Conservation (phyloP, 2,329 filamentous ascomycete genomes). For the Bipolaris victoriae region DNA sequence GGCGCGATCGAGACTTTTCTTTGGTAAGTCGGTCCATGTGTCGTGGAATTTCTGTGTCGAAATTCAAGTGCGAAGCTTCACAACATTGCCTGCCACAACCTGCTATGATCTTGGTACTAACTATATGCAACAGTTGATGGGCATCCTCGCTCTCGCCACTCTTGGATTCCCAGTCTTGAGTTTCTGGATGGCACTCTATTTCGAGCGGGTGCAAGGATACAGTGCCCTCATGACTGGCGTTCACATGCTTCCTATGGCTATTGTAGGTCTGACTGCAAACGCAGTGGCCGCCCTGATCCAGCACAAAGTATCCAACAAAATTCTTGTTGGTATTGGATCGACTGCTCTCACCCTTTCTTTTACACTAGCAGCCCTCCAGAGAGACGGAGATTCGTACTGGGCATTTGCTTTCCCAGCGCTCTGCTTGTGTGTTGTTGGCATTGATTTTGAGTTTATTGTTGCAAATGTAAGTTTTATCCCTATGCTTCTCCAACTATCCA, state of each 20-base stretch:
- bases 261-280: constrained; percentile 68
- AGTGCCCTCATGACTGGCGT: constrained; percentile 66
- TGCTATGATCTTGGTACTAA: constrained; percentile 25
- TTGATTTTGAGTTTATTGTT: constrained; percentile 74
- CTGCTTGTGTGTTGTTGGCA: constrained; percentile 67
- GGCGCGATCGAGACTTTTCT: constrained; percentile 68
- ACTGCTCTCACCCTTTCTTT: constrained; percentile 54
- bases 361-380: constrained; percentile 64
- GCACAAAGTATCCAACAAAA: constrained; percentile 68
- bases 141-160: constrained; percentile 64
- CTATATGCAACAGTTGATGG: constrained; percentile 53
- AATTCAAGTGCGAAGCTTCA: too few species aligned
- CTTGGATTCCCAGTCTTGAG: constrained; percentile 66
- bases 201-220: constrained; percentile 63
- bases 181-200: constrained; percentile 70
- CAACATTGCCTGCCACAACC: neutral
- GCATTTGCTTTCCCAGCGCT: constrained; percentile 68
- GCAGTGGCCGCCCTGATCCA: constrained; percentile 66
- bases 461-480: constrained; percentile 60
- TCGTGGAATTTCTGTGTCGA: too few species aligned
- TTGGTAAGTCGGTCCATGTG: constrained; percentile 52
- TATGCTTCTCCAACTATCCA: neutral
- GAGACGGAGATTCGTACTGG: constrained; percentile 66
- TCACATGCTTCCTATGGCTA: constrained; percentile 68
- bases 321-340: constrained; percentile 63